These are phyloP conservation scores for Grifola frondosa DNA, from an alignment of 1,284 basidiomycete species.

Conservation along the genomic window DNA sequence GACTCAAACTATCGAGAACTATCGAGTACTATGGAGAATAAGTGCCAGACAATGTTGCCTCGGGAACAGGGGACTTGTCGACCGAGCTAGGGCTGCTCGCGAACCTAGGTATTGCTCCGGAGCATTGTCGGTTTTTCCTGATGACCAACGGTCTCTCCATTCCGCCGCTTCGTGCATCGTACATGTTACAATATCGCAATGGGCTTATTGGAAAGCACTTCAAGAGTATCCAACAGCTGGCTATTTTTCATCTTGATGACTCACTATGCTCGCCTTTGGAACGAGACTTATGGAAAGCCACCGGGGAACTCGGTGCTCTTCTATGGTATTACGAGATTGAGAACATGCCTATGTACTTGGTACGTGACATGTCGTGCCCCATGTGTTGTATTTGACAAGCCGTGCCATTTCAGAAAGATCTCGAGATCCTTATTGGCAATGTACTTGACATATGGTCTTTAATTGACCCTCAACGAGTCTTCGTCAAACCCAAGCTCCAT, in stretches of 20 bases:
- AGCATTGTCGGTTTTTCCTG: too few species aligned
- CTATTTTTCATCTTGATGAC: slow-evolving; percentile 7
- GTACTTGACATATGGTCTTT: slow-evolving; percentile 19
- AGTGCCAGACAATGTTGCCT: too few species aligned
- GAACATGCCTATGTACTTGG: slow-evolving; percentile 33
- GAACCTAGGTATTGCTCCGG: too few species aligned
- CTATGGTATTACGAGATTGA: slow-evolving; percentile 39
- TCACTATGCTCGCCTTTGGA: neutral
- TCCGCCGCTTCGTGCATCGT: slow-evolving; percentile 27
- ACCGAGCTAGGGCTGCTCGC: too few species aligned
- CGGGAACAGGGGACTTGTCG: too few species aligned
- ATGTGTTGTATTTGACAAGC: slow-evolving; percentile 20
- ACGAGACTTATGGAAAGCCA: slow-evolving; percentile 26
- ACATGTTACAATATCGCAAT: slow-evolving; percentile 39
- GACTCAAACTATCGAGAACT: too few species aligned
- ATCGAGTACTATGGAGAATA: too few species aligned
- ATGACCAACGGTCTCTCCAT: slow-evolving; percentile 33
- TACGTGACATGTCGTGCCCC: slow-evolving; percentile 25
- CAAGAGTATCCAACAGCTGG: slow-evolving; percentile 34
- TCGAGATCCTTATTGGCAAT: slow-evolving; percentile 18
- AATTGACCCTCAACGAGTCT: slow-evolving; percentile 20
- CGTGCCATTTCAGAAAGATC: slow-evolving; percentile 5
- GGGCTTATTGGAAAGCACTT: slow-evolving; percentile 43
- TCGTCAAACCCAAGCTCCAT: slow-evolving; percentile 29
- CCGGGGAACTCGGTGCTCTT: slow-evolving; percentile 32